phyloP scores from a whole-genome alignment of 768 basidiomycete species.

The Lactarius quietus region DNA sequence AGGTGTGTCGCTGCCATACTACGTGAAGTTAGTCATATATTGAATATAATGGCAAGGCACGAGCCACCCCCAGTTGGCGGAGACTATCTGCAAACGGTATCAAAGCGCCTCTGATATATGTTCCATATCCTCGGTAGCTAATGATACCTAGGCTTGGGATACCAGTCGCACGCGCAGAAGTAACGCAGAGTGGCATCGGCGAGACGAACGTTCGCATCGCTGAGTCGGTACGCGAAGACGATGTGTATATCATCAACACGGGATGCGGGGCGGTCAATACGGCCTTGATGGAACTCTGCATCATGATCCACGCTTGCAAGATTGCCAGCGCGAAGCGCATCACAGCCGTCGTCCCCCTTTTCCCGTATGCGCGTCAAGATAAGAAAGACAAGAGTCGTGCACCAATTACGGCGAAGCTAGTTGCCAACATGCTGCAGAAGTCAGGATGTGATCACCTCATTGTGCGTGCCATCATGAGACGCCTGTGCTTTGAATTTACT shows the following conservation, averaged over 20 bases:
- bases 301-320: constrained; percentile 99
- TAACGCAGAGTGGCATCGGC: constrained; percentile 84
- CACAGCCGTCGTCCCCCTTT: constrained; percentile 96
- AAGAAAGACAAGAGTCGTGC: constrained; percentile 99
- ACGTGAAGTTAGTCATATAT: neutral
- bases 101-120: constrained; percentile 25
- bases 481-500: neutral
- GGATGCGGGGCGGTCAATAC: constrained; percentile 86
- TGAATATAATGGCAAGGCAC: constrained; percentile 57
- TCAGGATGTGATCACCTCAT: constrained; percentile 96
- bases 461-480: constrained; percentile 46
- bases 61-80: constrained; percentile 92
- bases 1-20: constrained; percentile 36
- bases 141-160: constrained; percentile 70
- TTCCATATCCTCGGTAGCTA: neutral
- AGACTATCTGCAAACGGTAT: constrained; percentile 90
- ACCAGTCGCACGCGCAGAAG: constrained; percentile 80
- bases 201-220: constrained; percentile 90
- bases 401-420: constrained; percentile 96
- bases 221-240: constrained; percentile 96
- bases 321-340: constrained; percentile 98
- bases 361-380: constrained; percentile 96
- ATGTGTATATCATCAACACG: constrained; percentile 98
- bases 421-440: constrained; percentile 95
- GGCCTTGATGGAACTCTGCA: constrained; percentile 95